Conservation (phyloP, 441 rosid genomes). For the Aquilaria agallochum region DNA sequence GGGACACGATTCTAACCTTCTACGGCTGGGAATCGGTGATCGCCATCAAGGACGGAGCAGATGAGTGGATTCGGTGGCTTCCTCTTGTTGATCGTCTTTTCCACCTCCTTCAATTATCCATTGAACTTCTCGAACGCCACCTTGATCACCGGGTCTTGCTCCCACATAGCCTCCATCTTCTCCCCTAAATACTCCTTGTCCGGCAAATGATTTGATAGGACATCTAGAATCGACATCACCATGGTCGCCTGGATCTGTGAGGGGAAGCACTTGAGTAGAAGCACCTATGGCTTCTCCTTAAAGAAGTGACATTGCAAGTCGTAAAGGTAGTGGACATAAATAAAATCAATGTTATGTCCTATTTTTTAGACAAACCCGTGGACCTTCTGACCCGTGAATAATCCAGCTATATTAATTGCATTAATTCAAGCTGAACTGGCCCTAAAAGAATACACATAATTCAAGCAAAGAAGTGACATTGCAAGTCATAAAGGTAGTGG, state of each 20-base stretch:
- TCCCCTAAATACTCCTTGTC: slow-evolving; percentile 82
- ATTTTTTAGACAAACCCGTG: no score
- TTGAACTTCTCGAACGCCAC: slow-evolving; percentile 56
- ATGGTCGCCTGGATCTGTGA: slow-evolving; percentile 55
- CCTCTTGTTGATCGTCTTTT: slow-evolving; percentile 35
- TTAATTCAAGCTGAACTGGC: no score
- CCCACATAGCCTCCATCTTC: slow-evolving; percentile 45
- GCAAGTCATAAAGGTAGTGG: no score
- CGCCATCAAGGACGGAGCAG: no score
- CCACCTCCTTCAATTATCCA: slow-evolving; percentile 34
- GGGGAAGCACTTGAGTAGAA: slow-evolving; percentile 44
- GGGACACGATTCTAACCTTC: no score
- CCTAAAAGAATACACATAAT: no score
- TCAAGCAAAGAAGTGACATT: slow-evolving; percentile 20
- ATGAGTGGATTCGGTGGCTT: slow-evolving; percentile 7
- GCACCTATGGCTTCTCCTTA: slow-evolving; percentile 31
- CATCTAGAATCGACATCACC: slow-evolving; percentile 51
- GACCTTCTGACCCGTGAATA: no score
- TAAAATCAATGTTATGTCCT: no score
- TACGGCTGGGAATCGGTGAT: no score
- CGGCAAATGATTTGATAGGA: slow-evolving; percentile 56
- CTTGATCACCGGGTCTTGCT: slow-evolving; percentile 30
- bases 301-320: slow-evolving; percentile 12
- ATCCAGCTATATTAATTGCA: no score
- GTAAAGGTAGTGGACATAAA: no score